Evolutionary conservation across 208 protist species (phyloP).

Genomic region (Acanthamoeba pearcei): DNA sequence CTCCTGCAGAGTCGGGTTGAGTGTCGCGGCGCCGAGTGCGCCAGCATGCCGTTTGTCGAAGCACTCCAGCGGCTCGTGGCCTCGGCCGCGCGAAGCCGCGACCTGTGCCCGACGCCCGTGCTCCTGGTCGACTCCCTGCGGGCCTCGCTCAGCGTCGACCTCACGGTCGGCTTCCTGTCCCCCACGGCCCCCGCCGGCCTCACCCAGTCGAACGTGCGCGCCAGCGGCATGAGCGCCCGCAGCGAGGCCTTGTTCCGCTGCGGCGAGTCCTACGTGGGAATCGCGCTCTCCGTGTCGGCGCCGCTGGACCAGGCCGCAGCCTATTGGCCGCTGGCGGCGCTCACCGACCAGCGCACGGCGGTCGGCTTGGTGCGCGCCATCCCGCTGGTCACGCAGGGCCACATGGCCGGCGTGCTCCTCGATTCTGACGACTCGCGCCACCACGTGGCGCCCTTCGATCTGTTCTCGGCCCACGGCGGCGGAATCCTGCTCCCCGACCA

Average conservation of each 20-base stretch:
- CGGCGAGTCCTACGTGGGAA: conserved; percentile 6
- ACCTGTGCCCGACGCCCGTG: background rate
- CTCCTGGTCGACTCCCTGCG: background rate
- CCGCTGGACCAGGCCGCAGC: background rate
- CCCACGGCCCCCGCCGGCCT: background rate
- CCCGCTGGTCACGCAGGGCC: background rate
- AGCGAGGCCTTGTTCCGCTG: conserved; percentile 57
- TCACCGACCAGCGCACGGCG: background rate
- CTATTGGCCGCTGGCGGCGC: background rate
- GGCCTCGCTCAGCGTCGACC: background rate
- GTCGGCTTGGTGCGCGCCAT: background rate
- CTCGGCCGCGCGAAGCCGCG: background rate
- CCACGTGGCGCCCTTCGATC: background rate
- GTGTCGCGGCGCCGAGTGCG: background rate
- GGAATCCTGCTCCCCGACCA: background rate
- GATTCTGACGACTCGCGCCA: background rate
- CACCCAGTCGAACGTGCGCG: background rate
- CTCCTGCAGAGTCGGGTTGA: background rate
- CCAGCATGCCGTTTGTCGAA: background rate
- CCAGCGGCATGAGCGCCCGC: conserved; percentile 14
- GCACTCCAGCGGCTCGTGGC: background rate
- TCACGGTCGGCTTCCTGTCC: background rate
- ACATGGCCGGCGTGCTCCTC: background rate
- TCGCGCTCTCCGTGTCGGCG: background rate
- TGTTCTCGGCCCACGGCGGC: background rate